A percentile compares a stretch with the other conserved stretches of the same genome.
These are phyloP conservation scores for Sphagnum fallax DNA, from an alignment of 228 moss, liverwort and hornwort species.

Conservation along the genomic window DNA sequence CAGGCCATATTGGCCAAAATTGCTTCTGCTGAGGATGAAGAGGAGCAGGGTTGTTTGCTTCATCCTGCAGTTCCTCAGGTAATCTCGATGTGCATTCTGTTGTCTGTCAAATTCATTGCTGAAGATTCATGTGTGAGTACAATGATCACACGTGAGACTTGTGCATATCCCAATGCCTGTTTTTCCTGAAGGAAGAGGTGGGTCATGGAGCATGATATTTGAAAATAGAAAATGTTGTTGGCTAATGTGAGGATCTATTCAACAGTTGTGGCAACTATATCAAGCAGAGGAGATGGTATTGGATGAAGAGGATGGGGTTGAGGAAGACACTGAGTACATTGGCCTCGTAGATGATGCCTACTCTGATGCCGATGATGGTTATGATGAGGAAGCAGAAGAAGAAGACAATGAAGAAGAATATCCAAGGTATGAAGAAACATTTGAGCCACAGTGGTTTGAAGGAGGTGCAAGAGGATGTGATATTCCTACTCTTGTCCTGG, in stretches of 20 bases:
- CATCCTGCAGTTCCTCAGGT: conserved; percentile 88
- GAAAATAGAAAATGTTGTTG: too few species aligned
- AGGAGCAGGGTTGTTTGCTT: conserved; percentile 15
- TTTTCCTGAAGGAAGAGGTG: too few species aligned
- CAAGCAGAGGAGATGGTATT: conserved; percentile 93
- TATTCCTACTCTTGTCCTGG: conserved; percentile 84
- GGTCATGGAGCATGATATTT: too few species aligned
- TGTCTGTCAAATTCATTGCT: too few species aligned
- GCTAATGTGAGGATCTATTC: too few species aligned
- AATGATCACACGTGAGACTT: too few species aligned
- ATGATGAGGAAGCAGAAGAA: conserved; percentile 40
- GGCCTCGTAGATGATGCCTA: conserved; percentile 9
- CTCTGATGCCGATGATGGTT: conserved; percentile 30
- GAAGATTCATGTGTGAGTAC: too few species aligned
- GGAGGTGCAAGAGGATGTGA: conserved; percentile 34
- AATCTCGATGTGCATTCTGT: conserved; percentile 6
- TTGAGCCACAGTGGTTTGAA: conserved; percentile 68
- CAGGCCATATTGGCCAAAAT: conserved; percentile 76
- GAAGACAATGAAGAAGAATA: conserved; percentile 22
- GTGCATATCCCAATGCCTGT: too few species aligned
- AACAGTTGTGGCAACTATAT: conserved; percentile 86
- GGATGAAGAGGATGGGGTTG: conserved; percentile 62
- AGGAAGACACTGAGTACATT: conserved; percentile 12
- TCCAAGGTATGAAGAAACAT: conserved; percentile 56
- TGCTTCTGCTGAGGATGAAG: conserved; percentile 37